Evolutionary conservation across 495 filamentous ascomycete genomes (phyloP).

Genomic region (Aspergillus hancockii): DNA sequence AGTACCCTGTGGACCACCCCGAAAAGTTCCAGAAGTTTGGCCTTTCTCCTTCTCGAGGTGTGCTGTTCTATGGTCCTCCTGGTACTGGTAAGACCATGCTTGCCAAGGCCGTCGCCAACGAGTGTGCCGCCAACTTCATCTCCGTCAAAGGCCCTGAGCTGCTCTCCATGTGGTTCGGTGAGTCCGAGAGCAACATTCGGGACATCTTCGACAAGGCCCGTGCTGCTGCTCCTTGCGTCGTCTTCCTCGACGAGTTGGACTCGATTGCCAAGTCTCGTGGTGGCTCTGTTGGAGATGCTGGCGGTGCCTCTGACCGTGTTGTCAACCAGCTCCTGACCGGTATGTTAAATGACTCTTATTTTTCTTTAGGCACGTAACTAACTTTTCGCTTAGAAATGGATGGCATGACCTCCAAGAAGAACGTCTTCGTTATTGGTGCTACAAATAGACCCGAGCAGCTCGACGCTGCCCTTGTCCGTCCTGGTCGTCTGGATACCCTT

Average conservation of each 20-base stretch:
- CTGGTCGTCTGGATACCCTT: slow-evolving; percentile 95
- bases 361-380: slow-evolving; percentile 35
- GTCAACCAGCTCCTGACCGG: slow-evolving; percentile 98
- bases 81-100: slow-evolving; percentile 99
- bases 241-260: slow-evolving; percentile 98
- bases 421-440: slow-evolving; percentile 98
- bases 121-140: slow-evolving; percentile 99
- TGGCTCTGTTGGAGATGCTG: slow-evolving; percentile 94
- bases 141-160: slow-evolving; percentile 98
- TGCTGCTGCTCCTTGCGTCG: slow-evolving; percentile 96
- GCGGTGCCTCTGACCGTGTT: slow-evolving; percentile 97
- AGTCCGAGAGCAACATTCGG: slow-evolving; percentile 99
- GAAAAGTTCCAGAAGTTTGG: slow-evolving; percentile 99
- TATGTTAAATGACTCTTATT: slow-evolving; percentile 38
- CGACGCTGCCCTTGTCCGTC: slow-evolving; percentile 95
- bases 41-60: slow-evolving; percentile 95
- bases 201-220: slow-evolving; percentile 99
- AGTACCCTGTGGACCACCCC: slow-evolving; percentile 98
- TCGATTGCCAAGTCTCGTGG: slow-evolving; percentile 99
- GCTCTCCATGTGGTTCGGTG: slow-evolving; percentile 99
- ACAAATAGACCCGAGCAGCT: slow-evolving; percentile 99
- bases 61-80: slow-evolving; percentile 96
- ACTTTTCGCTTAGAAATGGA: slow-evolving; percentile 80
- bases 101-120: slow-evolving; percentile 98
- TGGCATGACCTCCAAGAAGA: slow-evolving; percentile 99